A percentile compares a stretch with the other conserved stretches of the same genome.
phyloP scores from a whole-genome alignment of 1,284 basidiomycete species.

The Phlebopus sp. region DNA sequence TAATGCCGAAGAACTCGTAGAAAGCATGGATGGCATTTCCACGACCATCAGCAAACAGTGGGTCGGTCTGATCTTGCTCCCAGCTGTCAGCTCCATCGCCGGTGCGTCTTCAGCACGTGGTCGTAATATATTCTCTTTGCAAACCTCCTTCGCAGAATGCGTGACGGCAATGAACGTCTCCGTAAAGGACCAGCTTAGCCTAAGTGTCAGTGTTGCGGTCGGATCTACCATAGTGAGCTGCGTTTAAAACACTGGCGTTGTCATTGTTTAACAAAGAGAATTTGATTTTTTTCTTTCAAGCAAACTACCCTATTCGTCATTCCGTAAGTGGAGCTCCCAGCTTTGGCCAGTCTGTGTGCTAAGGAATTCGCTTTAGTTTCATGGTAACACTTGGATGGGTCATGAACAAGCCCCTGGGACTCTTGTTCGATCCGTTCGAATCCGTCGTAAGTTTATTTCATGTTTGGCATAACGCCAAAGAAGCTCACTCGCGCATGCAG shows the following conservation, averaged over 20 bases:
- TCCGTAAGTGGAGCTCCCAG: conserved; percentile 21
- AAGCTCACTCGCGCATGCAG: conserved; percentile 29
- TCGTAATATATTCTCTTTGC: neutral
- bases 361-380: conserved; percentile 40
- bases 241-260: neutral
- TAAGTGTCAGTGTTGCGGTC: conserved; percentile 79
- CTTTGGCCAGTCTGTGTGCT: neutral
- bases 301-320: conserved; percentile 79
- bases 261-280: neutral
- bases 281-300: conserved; percentile 35
- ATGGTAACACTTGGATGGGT: conserved; percentile 69
- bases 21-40: conserved; percentile 68
- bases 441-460: conserved; percentile 49
- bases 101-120: conserved; percentile 35
- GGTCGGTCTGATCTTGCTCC: conserved; percentile 83
- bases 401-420: conserved; percentile 63
- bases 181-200: conserved; percentile 75
- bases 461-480: neutral
- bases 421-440: conserved; percentile 82
- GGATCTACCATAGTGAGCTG: conserved; percentile 82
- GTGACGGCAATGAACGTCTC: conserved; percentile 87
- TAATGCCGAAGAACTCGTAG: conserved; percentile 86
- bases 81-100: conserved; percentile 84
- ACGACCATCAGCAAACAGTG: conserved; percentile 70
- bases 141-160: conserved; percentile 54